Base-by-base conservation (phyloP, 176 grass and related monocot genomes). In the Neostapfia colusana region DNA sequence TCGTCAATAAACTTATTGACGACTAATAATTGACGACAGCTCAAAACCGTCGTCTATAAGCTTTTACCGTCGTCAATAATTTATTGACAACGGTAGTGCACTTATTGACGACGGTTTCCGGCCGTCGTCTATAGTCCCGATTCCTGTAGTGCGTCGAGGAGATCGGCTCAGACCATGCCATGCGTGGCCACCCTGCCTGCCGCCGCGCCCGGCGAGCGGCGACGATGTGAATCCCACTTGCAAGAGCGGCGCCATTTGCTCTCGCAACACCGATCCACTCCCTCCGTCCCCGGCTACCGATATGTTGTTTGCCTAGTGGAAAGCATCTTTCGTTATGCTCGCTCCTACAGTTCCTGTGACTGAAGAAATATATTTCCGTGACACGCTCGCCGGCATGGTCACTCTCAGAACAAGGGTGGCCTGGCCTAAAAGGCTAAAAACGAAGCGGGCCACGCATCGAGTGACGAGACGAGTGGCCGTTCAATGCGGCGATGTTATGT, bases 371-470 rank as follows among this genome's bases (percentile, higher is more conserved):
- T 66, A 44, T 12, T 60, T 14, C 8, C 9, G 78, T 60, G 54
- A 46, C 49, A 38, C 24, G 40, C 51, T 44, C 60, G 28, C 8
- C 63, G 23, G 55, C 39, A 70, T 31, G 70, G 80, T 88, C 81
- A 35, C 68, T 75, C 73, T 91, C 85, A 9, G 45, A 68, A 25
- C 53, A 68, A 88, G 74, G 77, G 66, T 74, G 76, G 44, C 71
- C 65, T 64, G 14, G 11, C 55, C 70, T 36, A 44, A 57, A 1
- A 40, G 7, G 37, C 23, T 17, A 7, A 5, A 6, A n/a, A 16
- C 14, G 15, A 13, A 17, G 14, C 46, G 15, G 46, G 50, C 9
- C 50, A 25, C 21, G 20, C 54, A 57, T 23, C 54, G 9, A 57
- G 54, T 12, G 54, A 18, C 10, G 34, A 4, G 53, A 40, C 35